These are phyloP conservation scores for Botrytis squamosa DNA, from an alignment of 2,329 filamentous ascomycete genomes.

Conservation along the genomic window DNA sequence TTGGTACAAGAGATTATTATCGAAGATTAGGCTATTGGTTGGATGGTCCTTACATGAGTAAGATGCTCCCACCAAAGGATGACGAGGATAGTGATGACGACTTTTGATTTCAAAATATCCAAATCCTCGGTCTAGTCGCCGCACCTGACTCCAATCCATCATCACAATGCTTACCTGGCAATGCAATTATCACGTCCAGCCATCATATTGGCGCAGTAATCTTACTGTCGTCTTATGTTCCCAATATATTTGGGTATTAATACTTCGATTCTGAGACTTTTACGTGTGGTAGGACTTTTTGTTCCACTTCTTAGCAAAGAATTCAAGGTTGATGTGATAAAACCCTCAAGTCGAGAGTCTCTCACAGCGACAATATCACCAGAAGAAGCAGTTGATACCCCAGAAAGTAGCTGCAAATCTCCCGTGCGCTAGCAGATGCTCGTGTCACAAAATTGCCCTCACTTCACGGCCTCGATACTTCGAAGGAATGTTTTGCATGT, in stretches of 20 bases:
- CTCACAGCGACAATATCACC: background rate
- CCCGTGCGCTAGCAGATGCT: background rate
- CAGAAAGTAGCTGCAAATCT: background rate
- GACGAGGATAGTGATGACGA: conserved; percentile 39
- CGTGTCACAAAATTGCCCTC: background rate
- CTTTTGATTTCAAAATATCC: conserved; percentile 12
- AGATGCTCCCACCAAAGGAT: conserved; percentile 34
- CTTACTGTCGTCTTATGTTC: background rate
- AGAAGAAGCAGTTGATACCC: background rate
- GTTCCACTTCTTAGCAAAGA: background rate
- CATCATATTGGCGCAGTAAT: background rate
- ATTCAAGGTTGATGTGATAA: background rate
- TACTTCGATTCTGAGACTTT: background rate
- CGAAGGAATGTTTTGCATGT: background rate
- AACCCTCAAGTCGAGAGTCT: background rate
- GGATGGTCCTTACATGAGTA: conserved; percentile 60
- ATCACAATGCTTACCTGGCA: background rate
- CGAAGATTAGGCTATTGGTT: conserved; percentile 88
- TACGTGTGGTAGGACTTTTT: background rate
- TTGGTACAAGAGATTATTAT: conserved; percentile 95
- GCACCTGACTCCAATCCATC: background rate
- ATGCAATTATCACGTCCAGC: background rate
- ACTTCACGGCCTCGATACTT: background rate
- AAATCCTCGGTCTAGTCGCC: background rate
- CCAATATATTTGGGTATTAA: background rate